Evolutionary conservation across 495 filamentous ascomycete species (phyloP), one percentile per base, ranked within the genome.

Genomic region (Hamigera avellanea): DNA sequence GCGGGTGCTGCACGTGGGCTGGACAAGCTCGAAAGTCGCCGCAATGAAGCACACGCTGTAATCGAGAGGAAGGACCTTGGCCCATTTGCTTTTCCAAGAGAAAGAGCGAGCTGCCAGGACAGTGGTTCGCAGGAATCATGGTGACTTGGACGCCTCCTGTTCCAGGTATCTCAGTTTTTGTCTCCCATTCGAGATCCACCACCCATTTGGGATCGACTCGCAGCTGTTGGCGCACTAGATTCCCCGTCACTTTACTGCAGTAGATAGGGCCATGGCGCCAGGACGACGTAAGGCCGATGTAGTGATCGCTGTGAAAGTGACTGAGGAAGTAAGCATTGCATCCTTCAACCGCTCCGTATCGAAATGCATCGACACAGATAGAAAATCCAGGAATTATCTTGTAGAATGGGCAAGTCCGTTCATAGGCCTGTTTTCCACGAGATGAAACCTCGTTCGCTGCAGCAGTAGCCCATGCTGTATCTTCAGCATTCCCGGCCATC

Each of bases 281-380:
- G 31, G 70, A 83, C 8, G 80, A 76, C 15, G 81, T 88, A 3
- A 99, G 67, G 1, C 91, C 91, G 21, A 94, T 74, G 53, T 99
- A 99, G 49, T 99, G 91, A 51, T 99, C 91, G 42, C 83, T 93
- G 57, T 99, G 91, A 45, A 95, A 99, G 51, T 99, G 91, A 44
- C 86, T 94, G 17, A 99, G 72, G 49, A 99, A 99, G 54, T 99
- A 99, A 14, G 89, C 91, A 33, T 83, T 80, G 53, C 86, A 93
- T 0, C 84, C 87, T 53, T 93, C 74, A 0, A 99, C 82, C 3
- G 86, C 83, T 3, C 91, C 93, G 49, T 96, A 99, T 5, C 87
- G 76, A 56, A 99, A 96, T 0, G 93, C 91, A 54, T 99, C 91
- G 3, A 98, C 91, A 37, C 84, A 88, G 42, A 96, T 93, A 35